Percentiles rank a stretch among this genome's conserved stretches.
Evolutionary conservation across 208 protist species (phyloP).

Genomic region (Trypanosoma congolense): DNA sequence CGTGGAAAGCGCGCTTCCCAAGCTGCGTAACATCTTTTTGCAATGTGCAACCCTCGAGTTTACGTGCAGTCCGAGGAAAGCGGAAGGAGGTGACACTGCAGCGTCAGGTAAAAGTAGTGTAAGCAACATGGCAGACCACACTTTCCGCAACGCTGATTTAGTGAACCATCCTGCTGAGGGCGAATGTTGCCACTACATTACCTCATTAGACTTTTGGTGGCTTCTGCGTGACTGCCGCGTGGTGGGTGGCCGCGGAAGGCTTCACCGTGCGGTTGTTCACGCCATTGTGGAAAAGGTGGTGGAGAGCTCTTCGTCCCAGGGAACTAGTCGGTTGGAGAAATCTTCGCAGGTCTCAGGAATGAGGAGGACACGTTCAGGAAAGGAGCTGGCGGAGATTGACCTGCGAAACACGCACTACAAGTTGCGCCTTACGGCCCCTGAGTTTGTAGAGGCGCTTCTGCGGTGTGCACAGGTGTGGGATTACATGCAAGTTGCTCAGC

Average conservation of each 20-base stretch:
- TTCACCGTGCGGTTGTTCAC: slow-evolving; percentile 58
- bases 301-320: slow-evolving; percentile 7
- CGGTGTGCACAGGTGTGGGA: slow-evolving; percentile 70
- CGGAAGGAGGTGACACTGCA: no score
- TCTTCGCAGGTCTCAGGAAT: neutral
- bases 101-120: neutral
- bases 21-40: slow-evolving; percentile 46
- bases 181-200: slow-evolving; percentile 28
- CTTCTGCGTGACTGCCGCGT: slow-evolving; percentile 52
- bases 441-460: slow-evolving; percentile 66
- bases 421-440: slow-evolving; percentile 43
- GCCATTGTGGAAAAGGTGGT: slow-evolving; percentile 55
- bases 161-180: neutral
- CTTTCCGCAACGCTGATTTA: neutral
- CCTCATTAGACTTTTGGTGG: slow-evolving; percentile 49
- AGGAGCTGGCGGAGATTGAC: slow-evolving; percentile 57
- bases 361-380: slow-evolving; percentile 23
- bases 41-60: slow-evolving; percentile 40
- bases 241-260: slow-evolving; percentile 37
- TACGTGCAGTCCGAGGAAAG: no score
- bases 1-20: slow-evolving; percentile 46
- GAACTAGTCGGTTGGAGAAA: neutral
- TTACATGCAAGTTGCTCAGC: slow-evolving; percentile 20
- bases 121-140: no score
- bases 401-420: slow-evolving; percentile 42